Evolutionary conservation across 2,329 filamentous ascomycete genomes (phyloP), one percentile per base, ranked within the genome.

Genomic region (Colletotrichum sp.): DNA sequence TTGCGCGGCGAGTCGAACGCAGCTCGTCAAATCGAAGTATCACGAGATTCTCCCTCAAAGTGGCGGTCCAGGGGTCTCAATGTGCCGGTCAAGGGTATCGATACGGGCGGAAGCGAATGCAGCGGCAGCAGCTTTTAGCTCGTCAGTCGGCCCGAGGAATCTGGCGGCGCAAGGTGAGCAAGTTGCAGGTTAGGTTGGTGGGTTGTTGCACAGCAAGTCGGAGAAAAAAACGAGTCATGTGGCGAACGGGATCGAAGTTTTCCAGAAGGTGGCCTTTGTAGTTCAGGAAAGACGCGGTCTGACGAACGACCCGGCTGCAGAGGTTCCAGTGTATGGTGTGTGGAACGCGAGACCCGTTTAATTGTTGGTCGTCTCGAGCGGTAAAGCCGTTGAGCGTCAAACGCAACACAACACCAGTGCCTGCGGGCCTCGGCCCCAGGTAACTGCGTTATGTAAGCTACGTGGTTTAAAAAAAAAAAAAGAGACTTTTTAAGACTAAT

Each of bases 341-440:
- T 69, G 73, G 71, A 76, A 65, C 32, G 15, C 4, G 64, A 57
- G 73, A 64, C 73, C 73, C 73, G 73, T 76, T 49, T 73, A 69
- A 69, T 69, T 76, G 52, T 72, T 34, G 30, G 64, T 25, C 62
- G 22, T 8, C 19, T 52, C 32, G 44, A 73, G 70, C 73, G 73
- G 73, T 62, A 69, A 73, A 25, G 64, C 57, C 39, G 7, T 61
- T 27, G 57, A 61, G 29, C 29, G 59, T n/a, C 59, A 62, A 62
- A 32, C 44, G n/a, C 44, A 49, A 49, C 44, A 49, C 44, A 19
- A 57, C 49, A 39, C 27, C 30, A 32, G n/a, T n/a, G n/a, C n/a
- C n/a, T n/a, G n/a, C n/a, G n/a, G n/a, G n/a, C n/a, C n/a, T n/a
- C n/a, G n/a, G n/a, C n/a, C n/a, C n/a, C n/a, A n/a, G n/a, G n/a